These are phyloP conservation scores for Aspergillus carlsbadensis DNA, from an alignment of 495 filamentous ascomycete genomes.

Conservation along the genomic window DNA sequence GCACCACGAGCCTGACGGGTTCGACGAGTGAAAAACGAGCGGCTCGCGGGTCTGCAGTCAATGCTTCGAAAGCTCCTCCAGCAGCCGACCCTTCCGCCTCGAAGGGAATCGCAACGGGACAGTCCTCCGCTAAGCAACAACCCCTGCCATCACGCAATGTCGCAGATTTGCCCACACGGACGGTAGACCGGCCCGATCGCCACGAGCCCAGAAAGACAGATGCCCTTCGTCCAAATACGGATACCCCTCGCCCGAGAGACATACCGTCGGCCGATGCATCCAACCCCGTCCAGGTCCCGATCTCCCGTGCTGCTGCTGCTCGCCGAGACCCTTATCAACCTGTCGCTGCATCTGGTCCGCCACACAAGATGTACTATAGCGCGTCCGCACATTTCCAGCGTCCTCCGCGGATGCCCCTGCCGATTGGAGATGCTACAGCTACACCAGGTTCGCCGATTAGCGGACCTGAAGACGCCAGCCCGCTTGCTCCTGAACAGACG, in stretches of 20 bases:
- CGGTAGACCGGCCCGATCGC: conserved; percentile 23
- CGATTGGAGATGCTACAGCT: conserved; percentile 84
- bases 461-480: conserved; percentile 55
- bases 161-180: conserved; percentile 25
- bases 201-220: conserved; percentile 21
- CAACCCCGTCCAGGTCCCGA: conserved; percentile 53
- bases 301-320: conserved; percentile 30
- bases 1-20: conserved; percentile 23
- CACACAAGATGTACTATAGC: conserved; percentile 49
- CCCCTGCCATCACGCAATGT: conserved; percentile 40
- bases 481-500: conserved; percentile 48
- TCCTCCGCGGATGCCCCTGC: conserved; percentile 84
- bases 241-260: conserved; percentile 24
- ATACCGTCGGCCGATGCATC: conserved; percentile 34
- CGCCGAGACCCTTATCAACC: conserved; percentile 31
- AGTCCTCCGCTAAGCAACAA: conserved; percentile 34
- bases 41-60: conserved; percentile 39
- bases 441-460: conserved; percentile 82
- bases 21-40: conserved; percentile 37
- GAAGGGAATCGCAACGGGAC: conserved; percentile 41
- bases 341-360: conserved; percentile 45
- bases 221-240: conserved; percentile 20
- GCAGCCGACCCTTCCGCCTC: conserved; percentile 44
- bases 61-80: conserved; percentile 40
- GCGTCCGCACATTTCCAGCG: conserved; percentile 59